A percentile compares a stretch with the other conserved stretches of the same genome.
Evolutionary conservation across 495 filamentous ascomycete species (phyloP).

Genomic region (Rusavskia elegans): DNA sequence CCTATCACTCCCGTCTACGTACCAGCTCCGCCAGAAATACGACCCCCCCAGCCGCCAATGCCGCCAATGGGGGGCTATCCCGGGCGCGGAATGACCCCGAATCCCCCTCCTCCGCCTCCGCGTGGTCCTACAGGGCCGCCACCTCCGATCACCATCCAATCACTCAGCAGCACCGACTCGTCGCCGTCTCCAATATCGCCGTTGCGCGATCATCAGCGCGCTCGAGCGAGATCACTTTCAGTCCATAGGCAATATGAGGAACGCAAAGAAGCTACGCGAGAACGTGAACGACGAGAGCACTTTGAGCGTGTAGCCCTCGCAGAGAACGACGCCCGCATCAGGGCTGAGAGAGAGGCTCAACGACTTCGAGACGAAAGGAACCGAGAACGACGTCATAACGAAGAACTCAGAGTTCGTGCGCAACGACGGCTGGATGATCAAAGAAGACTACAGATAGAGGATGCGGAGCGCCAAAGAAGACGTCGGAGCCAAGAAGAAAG

Average conservation of each 20-base stretch:
- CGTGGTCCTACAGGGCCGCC: conserved; percentile 17
- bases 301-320: not conserved
- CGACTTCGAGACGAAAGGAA: not conserved
- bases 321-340: not conserved
- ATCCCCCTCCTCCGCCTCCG: conserved; percentile 17
- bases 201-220: not conserved
- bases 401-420: not conserved
- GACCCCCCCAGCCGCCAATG: not conserved
- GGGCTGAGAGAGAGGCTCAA: not conserved
- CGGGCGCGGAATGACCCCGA: conserved; percentile 18
- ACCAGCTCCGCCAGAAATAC: not conserved
- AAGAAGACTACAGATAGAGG: not conserved
- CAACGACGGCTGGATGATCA: not conserved
- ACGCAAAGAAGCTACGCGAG: not conserved
- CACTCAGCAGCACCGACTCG: conserved; percentile 14
- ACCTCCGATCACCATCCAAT: conserved; percentile 10
- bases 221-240: not conserved
- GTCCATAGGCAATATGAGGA: not conserved
- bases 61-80: conserved; percentile 2
- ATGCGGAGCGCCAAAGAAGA: not conserved
- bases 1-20: conserved; percentile 11
- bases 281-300: not conserved
- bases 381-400: not conserved
- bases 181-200: conserved; percentile 21
- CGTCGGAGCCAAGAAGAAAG: not conserved